Conservation (phyloP, 2,329 filamentous ascomycete species). For the Fusarium transvaalense region DNA sequence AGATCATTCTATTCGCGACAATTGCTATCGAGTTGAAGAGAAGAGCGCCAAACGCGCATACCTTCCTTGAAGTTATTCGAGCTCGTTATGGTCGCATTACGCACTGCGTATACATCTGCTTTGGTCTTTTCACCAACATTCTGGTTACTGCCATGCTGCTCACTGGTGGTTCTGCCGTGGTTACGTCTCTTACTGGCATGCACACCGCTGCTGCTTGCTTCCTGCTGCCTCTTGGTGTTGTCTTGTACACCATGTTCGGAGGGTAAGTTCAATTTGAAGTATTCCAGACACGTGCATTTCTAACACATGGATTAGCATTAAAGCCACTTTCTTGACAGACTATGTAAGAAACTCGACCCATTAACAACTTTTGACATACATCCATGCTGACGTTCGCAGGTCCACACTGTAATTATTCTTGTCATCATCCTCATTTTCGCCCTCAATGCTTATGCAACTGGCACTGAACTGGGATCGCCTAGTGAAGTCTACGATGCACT, state of each 20-base stretch:
- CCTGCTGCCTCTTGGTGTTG: slow-evolving; percentile 81
- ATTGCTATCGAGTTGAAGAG: slow-evolving; percentile 91
- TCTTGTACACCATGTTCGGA: slow-evolving; percentile 76
- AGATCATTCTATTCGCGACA: slow-evolving; percentile 90
- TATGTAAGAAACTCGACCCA: slow-evolving; percentile 63
- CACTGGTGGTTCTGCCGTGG: slow-evolving; percentile 78
- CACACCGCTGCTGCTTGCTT: slow-evolving; percentile 84
- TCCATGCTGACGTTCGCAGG: slow-evolving; percentile 1
- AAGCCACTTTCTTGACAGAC: slow-evolving; percentile 88
- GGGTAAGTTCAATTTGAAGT: slow-evolving; percentile 49
- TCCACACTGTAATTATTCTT: slow-evolving; percentile 84
- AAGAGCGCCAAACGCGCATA: slow-evolving; percentile 87
- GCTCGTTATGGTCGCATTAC: slow-evolving; percentile 77
- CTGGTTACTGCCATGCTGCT: slow-evolving; percentile 91
- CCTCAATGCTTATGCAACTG: slow-evolving; percentile 83
- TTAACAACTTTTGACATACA: too few species aligned
- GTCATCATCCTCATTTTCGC: slow-evolving; percentile 89
- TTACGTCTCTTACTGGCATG: slow-evolving; percentile 58
- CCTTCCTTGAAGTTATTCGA: slow-evolving; percentile 84
- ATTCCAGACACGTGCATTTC: fast-evolving
- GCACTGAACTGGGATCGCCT: slow-evolving; percentile 78
- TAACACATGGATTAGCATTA: slow-evolving; percentile 66
- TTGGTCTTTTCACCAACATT: slow-evolving; percentile 86
- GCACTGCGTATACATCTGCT: slow-evolving; percentile 84
- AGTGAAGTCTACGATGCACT: slow-evolving; percentile 82